phyloP scores from a whole-genome alignment of 805 yeast species.

The Pichia pseudocactophila region DNA sequence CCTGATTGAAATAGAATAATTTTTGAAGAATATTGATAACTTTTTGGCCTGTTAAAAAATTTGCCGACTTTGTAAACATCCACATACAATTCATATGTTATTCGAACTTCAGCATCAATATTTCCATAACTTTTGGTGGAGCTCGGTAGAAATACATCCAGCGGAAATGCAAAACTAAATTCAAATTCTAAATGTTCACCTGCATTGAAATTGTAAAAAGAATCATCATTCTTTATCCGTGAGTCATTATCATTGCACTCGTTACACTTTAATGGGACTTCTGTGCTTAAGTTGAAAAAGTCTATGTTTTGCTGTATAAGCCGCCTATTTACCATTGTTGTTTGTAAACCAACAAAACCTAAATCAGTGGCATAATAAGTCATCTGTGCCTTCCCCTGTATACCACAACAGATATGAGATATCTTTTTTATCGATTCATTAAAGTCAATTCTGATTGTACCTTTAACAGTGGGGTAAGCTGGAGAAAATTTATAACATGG shows the following conservation, averaged over 20 bases:
- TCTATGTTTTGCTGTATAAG: neutral
- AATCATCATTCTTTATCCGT: neutral
- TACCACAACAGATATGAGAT: constrained; percentile 2
- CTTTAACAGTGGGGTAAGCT: constrained; percentile 1
- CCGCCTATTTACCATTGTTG: neutral
- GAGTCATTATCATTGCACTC: neutral
- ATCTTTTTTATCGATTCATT: constrained; percentile 1
- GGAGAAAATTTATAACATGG: constrained; percentile 6
- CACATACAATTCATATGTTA: constrained; percentile 2
- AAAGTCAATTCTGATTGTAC: constrained; percentile 1
- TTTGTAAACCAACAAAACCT: neutral
- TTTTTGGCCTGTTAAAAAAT: neutral
- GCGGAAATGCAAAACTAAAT: constrained; percentile 6
- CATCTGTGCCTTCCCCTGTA: constrained; percentile 4
- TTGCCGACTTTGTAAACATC: constrained; percentile 6
- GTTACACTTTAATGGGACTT: neutral
- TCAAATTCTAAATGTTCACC: constrained; percentile 1
- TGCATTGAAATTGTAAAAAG: neutral
- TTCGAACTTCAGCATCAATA: constrained; percentile 1
- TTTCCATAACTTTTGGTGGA: constrained; percentile 4
- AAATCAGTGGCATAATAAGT: neutral
- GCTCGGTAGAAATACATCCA: constrained; percentile 4
- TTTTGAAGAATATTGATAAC: neutral
- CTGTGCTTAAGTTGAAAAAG: constrained; percentile 2
- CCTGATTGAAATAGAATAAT: constrained; percentile 9